These are phyloP conservation scores for Neonectria sp. DNA, from an alignment of 2,329 filamentous ascomycete genomes.

Conservation along the genomic window DNA sequence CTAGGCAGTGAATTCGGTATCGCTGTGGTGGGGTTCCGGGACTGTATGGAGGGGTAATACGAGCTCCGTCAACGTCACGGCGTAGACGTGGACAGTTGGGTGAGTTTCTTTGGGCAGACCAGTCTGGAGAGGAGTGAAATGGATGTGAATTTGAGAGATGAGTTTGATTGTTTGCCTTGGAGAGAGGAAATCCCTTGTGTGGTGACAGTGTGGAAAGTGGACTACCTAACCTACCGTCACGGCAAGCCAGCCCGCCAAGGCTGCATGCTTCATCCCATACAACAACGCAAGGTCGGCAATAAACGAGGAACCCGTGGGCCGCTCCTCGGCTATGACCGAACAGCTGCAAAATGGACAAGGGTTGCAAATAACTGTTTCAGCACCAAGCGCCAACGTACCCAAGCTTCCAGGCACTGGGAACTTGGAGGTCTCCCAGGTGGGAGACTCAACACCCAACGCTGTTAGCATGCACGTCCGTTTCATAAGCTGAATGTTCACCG, in stretches of 20 bases:
- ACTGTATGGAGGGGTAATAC: conserved; percentile 40
- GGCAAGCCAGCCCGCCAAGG: neutral
- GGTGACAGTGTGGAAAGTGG: conserved; percentile 1
- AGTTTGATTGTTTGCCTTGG: neutral
- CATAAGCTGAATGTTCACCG: neutral
- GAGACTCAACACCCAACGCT: neutral
- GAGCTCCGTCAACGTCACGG: conserved; percentile 17
- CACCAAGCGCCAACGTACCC: neutral
- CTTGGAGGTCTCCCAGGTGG: neutral
- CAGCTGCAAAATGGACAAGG: conserved; percentile 12
- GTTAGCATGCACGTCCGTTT: neutral
- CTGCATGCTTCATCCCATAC: neutral
- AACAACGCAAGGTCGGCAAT: neutral
- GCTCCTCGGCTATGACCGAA: conserved; percentile 19
- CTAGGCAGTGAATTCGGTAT: conserved; percentile 31
- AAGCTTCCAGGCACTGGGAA: neutral
- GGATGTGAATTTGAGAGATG: neutral
- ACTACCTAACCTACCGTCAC: neutral
- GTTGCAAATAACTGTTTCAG: neutral
- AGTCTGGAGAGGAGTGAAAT: neutral
- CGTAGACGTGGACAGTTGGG: neutral
- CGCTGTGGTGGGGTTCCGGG: conserved; percentile 32
- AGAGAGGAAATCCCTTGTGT: neutral
- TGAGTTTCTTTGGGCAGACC: neutral
- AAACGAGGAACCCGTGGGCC: conserved; percentile 19